These are phyloP conservation scores for Candida arabinofermentans DNA, from an alignment of 805 yeast genomes.

Conservation along the genomic window DNA sequence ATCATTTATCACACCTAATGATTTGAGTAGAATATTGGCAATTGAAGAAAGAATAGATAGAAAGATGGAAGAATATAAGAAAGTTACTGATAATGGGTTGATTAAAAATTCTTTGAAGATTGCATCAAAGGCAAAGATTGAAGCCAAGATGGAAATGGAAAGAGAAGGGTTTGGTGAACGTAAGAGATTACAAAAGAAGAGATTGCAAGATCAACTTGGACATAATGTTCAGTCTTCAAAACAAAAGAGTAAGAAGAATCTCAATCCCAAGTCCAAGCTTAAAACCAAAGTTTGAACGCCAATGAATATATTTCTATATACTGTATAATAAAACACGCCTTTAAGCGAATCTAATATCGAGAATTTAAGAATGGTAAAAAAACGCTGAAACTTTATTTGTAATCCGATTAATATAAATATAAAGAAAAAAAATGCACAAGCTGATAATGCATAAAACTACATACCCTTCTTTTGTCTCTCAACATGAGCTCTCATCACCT, in stretches of 20 bases:
- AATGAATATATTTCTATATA: not conserved
- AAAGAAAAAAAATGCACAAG: not conserved
- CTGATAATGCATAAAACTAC: conserved; percentile 20
- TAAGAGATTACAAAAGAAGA: conserved; percentile 20
- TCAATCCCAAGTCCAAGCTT: not conserved
- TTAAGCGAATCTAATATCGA: no score
- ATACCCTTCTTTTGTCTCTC: conserved; percentile 85
- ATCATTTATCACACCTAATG: conserved; percentile 81
- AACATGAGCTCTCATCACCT: conserved; percentile 78
- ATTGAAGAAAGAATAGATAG: conserved; percentile 81
- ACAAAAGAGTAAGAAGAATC: not conserved
- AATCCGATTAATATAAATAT: not conserved
- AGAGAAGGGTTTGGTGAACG: conserved; percentile 80
- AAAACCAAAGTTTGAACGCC: not conserved
- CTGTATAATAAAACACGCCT: not conserved
- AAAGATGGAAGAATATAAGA: conserved; percentile 73
- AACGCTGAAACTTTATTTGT: no score
- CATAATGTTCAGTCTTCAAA: not conserved
- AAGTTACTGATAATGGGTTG: conserved; percentile 70
- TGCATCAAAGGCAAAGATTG: conserved; percentile 81
- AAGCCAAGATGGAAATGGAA: conserved; percentile 92
- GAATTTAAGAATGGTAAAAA: no score
- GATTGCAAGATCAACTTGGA: conserved; percentile 8
- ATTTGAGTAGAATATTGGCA: conserved; percentile 72
- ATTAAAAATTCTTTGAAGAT: conserved; percentile 66